Base-by-base conservation (phyloP, 2,329 filamentous ascomycete species). In the Seiridium unicorne region DNA sequence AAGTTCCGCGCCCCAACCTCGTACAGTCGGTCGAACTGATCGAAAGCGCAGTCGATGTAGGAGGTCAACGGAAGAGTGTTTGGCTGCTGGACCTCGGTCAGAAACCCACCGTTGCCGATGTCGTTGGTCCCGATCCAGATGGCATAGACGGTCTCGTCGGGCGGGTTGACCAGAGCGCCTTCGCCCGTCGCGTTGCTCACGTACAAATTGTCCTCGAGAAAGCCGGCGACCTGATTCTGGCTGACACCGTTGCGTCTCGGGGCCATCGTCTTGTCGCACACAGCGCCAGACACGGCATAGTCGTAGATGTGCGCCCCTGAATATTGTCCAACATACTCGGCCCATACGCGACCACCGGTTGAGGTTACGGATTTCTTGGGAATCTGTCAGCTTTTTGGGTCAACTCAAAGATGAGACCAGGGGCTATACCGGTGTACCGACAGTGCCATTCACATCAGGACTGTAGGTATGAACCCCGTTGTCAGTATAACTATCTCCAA, bases 121-220 rank as follows among this genome's bases (percentile, higher is more conserved):
- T 88, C 85, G 65, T 87, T 88, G 10, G 84, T 87, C 32, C 85
- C 85, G 61, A 88, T 86, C 82, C 83, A 88, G 59, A 87, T 79
- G 3, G 79, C 76, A 66, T 82, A 86, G 0, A 87, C 77, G 65
- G 85, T 87, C 56, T 83, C 76, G 1, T 81, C 75, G 64, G 84
- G 87, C 66, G 84, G 66, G 63, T 77, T 78, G 34, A 84, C 84
- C 10, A 88, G 71, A 63, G 88, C 85, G 64, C 87, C 87, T 8
- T 83, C 86, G 35, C 85, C 85, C 60, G 87, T 86, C 81, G 81
- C 87, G 59, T 87, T 79, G 3, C 79, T 76, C 3, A 58, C 46
- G 11, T 60, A 58, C 3, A 34, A 49, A 10, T 61, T 58, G 51
- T 65, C 61, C 32, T 58, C 58, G 13, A 65, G 48, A 36, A 65